phyloP scores from a whole-genome alignment of 345 rosid genomes.

The Murraya paniculata region DNA sequence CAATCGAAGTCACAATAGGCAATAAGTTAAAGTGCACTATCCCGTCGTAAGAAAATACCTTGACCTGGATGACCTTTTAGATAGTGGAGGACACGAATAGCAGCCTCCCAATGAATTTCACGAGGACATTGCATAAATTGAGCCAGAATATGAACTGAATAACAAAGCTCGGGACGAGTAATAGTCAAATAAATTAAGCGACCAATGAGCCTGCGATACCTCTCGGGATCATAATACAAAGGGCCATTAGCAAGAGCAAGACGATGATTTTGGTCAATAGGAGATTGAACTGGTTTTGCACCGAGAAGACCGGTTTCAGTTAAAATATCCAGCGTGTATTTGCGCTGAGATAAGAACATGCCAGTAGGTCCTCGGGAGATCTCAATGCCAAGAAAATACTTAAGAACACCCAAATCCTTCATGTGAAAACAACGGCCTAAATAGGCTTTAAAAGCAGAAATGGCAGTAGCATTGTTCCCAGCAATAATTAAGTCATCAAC shows the following conservation, averaged over 20 bases:
- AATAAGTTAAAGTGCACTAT: no score
- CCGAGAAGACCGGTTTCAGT: neutral
- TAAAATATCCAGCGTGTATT: neutral
- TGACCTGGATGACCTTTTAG: neutral
- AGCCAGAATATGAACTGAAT: neutral
- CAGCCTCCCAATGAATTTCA: neutral
- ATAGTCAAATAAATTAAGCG: slow-evolving; percentile 2
- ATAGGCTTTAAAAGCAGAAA: no score
- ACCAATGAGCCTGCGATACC: slow-evolving; percentile 5
- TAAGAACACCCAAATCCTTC: neutral
- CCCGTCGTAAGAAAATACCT: neutral
- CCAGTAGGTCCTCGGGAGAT: neutral
- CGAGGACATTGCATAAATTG: slow-evolving; percentile 11
- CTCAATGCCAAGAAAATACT: slow-evolving; percentile 9
- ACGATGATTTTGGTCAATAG: neutral
- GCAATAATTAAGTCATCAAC: slow-evolving; percentile 4
- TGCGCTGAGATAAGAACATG: neutral
- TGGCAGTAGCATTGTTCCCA: neutral
- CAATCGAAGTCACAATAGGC: no score
- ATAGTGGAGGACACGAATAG: neutral
- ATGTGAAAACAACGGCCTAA: no score
- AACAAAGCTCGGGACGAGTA: neutral
- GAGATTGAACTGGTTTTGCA: neutral
- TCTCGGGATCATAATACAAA: neutral
- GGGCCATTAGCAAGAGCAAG: no score